Evolutionary conservation across 164 flowering plant genomes (phyloP).

Genomic region (Vitis rupestris): DNA sequence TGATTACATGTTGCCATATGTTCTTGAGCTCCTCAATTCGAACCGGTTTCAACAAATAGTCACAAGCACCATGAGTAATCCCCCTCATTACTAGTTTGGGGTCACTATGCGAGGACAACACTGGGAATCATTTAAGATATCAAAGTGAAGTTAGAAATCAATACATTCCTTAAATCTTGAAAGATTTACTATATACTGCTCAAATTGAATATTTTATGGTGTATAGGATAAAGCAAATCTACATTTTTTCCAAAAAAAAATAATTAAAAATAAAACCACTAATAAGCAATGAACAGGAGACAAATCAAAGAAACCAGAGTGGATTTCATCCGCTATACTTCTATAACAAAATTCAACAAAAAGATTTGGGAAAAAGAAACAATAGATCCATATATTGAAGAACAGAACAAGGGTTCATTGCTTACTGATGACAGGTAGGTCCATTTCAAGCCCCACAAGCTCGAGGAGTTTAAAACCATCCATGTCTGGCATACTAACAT

Average conservation of each 20-base stretch:
- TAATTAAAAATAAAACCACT: not conserved
- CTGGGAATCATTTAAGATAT: constrained; percentile 28
- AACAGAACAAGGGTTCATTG: not conserved
- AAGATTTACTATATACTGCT: not conserved
- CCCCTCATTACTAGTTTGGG: constrained; percentile 80
- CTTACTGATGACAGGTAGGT: constrained; percentile 94
- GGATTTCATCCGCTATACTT: not conserved
- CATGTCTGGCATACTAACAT: constrained; percentile 95
- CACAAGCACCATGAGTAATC: constrained; percentile 84
- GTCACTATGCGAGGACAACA: constrained; percentile 82
- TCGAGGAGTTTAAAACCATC: constrained; percentile 94
- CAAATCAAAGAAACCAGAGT: no score
- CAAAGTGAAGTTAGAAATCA: not conserved
- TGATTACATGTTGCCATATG: constrained; percentile 94
- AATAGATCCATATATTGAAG: not conserved
- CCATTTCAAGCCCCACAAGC: constrained; percentile 92
- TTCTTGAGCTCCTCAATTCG: constrained; percentile 83
- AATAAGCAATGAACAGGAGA: not conserved
- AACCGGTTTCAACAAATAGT: constrained; percentile 87
- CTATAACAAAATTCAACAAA: not conserved
- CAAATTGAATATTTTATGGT: not conserved
- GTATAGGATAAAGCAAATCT: no score
- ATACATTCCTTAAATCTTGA: not conserved
- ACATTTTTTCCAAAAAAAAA: not conserved
- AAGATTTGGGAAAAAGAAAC: not conserved